Evolutionary conservation across 257 asterid genomes (phyloP).

Genomic region (Fraxinus americana): DNA sequence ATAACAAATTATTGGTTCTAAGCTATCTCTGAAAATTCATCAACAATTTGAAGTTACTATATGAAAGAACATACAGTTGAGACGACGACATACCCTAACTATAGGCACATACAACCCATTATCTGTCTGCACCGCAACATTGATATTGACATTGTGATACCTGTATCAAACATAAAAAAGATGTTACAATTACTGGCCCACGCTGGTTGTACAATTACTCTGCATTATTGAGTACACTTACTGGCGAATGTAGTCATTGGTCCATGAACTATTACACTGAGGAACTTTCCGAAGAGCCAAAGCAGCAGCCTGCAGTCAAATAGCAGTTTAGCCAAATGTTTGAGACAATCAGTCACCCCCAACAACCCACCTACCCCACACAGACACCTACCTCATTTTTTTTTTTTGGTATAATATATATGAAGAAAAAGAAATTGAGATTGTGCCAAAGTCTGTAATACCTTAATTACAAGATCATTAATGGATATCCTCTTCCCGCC

Average conservation of each 20-base stretch:
- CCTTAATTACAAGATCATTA: constrained; percentile 97
- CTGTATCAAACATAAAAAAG: constrained; percentile 44
- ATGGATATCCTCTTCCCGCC: constrained; percentile 93
- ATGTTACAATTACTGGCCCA: constrained; percentile 9
- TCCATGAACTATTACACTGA: constrained; percentile 98
- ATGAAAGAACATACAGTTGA: constrained; percentile 28
- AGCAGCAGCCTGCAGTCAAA: constrained; percentile 90
- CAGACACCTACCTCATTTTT: background rate
- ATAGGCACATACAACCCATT: constrained; percentile 90
- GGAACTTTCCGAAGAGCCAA: constrained; percentile 97
- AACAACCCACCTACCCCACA: constrained; percentile 34
- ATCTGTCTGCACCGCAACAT: constrained; percentile 98
- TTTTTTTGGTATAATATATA: constrained; percentile 16
- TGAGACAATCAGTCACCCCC: constrained; percentile 31
- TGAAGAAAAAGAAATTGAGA: constrained; percentile 26
- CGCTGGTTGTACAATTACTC: constrained; percentile 2
- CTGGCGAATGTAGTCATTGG: constrained; percentile 95
- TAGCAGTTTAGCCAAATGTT: constrained; percentile 8
- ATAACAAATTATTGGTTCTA: background rate
- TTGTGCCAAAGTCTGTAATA: constrained; percentile 29
- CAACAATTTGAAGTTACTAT: background rate
- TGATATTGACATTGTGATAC: constrained; percentile 77
- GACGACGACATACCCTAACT: constrained; percentile 53
- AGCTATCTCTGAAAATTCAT: background rate
- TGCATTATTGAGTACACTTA: constrained; percentile 44